Conservation (phyloP, 176 grass and related monocot species). For the Panicum miliaceum region DNA sequence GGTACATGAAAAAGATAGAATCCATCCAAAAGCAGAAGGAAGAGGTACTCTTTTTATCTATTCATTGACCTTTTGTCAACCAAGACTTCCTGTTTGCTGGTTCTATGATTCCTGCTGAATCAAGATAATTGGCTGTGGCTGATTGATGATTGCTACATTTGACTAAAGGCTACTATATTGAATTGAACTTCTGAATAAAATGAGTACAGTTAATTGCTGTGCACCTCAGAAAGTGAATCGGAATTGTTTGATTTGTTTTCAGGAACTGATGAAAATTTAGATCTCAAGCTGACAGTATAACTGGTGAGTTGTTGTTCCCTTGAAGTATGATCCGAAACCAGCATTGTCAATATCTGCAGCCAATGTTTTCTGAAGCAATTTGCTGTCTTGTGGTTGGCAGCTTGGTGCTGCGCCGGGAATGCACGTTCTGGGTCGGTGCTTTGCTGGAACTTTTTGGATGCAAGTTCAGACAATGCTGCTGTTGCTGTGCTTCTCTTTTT, state of each 20-base stretch:
- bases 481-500: constrained; percentile 35
- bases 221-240: neutral
- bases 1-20: constrained; percentile 96
- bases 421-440: constrained; percentile 24
- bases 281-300: neutral
- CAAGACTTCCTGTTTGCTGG: constrained; percentile 13
- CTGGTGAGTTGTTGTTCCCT: constrained; percentile 10
- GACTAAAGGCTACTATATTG: neutral
- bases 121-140: neutral
- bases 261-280: constrained; percentile 68
- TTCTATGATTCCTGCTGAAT: neutral
- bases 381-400: constrained; percentile 1
- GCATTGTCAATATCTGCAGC: neutral
- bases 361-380: constrained; percentile 29
- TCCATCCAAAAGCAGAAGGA: constrained; percentile 89
- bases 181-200: neutral
- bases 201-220: neutral
- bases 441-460: constrained; percentile 26
- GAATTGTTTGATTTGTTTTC: constrained; percentile 18
- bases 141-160: neutral
- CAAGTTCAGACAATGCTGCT: constrained; percentile 12
- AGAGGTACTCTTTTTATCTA: constrained; percentile 56
- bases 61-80: neutral
- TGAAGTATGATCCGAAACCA: constrained; percentile 6
- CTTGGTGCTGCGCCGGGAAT: neutral